Conservation (phyloP, 2,329 filamentous ascomycete genomes). For the Triangularia setosa region DNA sequence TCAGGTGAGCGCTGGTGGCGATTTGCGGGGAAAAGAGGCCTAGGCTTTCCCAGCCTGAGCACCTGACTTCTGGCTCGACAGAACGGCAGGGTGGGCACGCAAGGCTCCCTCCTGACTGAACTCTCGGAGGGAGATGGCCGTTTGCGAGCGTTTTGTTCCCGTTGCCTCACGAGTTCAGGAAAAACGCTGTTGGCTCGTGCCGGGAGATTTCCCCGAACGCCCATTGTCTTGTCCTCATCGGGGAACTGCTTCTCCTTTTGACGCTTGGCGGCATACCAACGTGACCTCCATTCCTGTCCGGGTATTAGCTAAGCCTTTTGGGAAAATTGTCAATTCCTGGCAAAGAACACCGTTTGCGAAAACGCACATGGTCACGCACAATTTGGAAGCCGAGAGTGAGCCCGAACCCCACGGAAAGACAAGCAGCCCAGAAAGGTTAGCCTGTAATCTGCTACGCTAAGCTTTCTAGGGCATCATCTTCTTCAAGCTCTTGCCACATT, state of each 20-base stretch:
- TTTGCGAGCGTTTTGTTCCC: conserved; percentile 12
- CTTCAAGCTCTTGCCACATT: conserved; percentile 7
- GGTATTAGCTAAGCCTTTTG: conserved; percentile 21
- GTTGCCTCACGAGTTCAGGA: not conserved
- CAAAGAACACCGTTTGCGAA: conserved; percentile 23
- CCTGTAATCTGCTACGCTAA: not conserved
- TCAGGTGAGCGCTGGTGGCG: conserved; percentile 21
- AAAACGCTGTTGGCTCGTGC: conserved; percentile 7
- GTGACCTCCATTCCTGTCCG: conserved; percentile 20
- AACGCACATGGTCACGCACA: conserved; percentile 19
- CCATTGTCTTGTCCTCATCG: conserved; percentile 10
- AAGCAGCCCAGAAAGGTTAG: conserved; percentile 17
- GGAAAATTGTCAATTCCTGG: conserved; percentile 6
- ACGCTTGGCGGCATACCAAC: conserved; percentile 12
- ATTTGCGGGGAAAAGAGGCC: conserved; percentile 28
- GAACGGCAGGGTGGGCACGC: conserved; percentile 21
- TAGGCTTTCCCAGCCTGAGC: conserved; percentile 21
- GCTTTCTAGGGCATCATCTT: conserved; percentile 6
- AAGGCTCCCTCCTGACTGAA: conserved; percentile 17
- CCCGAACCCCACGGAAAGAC: conserved; percentile 17
- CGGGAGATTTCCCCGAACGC: conserved; percentile 22
- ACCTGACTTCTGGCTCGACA: conserved; percentile 24
- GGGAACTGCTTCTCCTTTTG: conserved; percentile 19
- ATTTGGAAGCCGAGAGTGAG: conserved; percentile 11
- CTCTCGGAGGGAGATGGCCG: conserved; percentile 20